Evolutionary conservation across 345 rosid species (phyloP).

Genomic region (Fremontodendron californicum): DNA sequence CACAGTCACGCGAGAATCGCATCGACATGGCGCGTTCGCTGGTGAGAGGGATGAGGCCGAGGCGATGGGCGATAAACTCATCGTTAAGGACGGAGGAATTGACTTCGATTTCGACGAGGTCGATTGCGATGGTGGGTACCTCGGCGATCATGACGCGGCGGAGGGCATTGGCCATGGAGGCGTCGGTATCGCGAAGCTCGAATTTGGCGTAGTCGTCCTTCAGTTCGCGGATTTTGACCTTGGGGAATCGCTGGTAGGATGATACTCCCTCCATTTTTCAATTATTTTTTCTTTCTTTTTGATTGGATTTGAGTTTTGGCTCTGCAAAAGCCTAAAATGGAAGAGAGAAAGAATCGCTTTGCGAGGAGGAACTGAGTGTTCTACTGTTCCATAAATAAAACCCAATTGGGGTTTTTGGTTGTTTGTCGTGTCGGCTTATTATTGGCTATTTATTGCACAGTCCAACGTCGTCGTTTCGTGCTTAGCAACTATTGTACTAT

Average conservation of each 20-base stretch:
- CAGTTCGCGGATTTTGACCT: conserved; percentile 41
- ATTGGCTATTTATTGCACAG: too few species aligned
- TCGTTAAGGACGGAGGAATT: conserved; percentile 90
- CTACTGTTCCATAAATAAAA: too few species aligned
- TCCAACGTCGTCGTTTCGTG: too few species aligned
- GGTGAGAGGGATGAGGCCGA: conserved; percentile 86
- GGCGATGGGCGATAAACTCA: conserved; percentile 91
- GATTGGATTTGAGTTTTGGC: too few species aligned
- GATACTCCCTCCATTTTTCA: conserved; percentile 58
- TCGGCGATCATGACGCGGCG: conserved; percentile 97
- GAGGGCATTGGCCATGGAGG: conserved; percentile 90
- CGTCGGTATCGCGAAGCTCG: conserved; percentile 93
- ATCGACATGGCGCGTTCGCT: conserved; percentile 87
- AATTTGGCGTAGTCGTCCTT: conserved; percentile 58
- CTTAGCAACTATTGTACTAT: too few species aligned
- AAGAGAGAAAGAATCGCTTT: too few species aligned
- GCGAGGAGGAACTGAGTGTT: too few species aligned
- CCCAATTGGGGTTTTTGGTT: too few species aligned
- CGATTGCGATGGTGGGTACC: conserved; percentile 94
- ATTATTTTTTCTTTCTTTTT: too few species aligned
- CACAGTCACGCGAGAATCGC: conserved; percentile 96
- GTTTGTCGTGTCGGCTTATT: too few species aligned
- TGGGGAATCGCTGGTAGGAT: conserved; percentile 88
- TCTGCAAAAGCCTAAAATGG: too few species aligned
- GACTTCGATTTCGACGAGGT: conserved; percentile 87